Conservation (phyloP, 148 eudicot genomes). For the Camellia japonica region DNA sequence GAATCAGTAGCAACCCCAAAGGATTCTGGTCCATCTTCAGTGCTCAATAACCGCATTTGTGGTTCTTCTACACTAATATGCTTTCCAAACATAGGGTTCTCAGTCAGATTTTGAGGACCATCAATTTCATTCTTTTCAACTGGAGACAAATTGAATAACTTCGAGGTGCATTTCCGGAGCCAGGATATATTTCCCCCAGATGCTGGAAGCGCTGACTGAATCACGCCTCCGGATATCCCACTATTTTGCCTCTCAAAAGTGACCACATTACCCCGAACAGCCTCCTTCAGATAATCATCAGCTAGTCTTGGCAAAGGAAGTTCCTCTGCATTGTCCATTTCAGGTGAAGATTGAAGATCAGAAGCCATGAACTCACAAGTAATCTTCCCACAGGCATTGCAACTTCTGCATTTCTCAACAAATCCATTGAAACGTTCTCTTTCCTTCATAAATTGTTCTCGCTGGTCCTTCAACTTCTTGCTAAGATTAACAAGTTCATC, state of each 20-base stretch:
- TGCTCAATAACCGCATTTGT: conserved; percentile 35
- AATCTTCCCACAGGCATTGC: conserved; percentile 67
- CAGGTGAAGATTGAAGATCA: conserved; percentile 64
- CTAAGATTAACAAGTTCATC: conserved; percentile 76
- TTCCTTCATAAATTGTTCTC: conserved; percentile 76
- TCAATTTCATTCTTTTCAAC: conserved; percentile 52
- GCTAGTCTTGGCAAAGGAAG: conserved; percentile 62
- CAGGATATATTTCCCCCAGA: conserved; percentile 70
- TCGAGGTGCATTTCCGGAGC: conserved; percentile 82
- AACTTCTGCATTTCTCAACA: conserved; percentile 63
- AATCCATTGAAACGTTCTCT: conserved; percentile 76
- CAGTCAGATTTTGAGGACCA: not conserved
- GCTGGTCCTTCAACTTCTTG: conserved; percentile 74
- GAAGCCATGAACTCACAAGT: conserved; percentile 65
- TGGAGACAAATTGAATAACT: conserved; percentile 70
- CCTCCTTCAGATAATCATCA: conserved; percentile 60
- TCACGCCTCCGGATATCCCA: conserved; percentile 38
- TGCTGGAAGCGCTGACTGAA: conserved; percentile 39
- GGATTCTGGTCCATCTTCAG: conserved; percentile 50
- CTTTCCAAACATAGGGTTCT: too few species aligned
- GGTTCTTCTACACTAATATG: conserved; percentile 18
- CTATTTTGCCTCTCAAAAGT: conserved; percentile 35
- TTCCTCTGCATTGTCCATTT: conserved; percentile 44
- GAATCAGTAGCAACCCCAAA: conserved; percentile 42
- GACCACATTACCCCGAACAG: conserved; percentile 19